Percentiles rank a stretch among this genome's conserved stretches.
Evolutionary conservation across 73 alveolate species (phyloP).

Genomic region (Halteria grandinella): DNA sequence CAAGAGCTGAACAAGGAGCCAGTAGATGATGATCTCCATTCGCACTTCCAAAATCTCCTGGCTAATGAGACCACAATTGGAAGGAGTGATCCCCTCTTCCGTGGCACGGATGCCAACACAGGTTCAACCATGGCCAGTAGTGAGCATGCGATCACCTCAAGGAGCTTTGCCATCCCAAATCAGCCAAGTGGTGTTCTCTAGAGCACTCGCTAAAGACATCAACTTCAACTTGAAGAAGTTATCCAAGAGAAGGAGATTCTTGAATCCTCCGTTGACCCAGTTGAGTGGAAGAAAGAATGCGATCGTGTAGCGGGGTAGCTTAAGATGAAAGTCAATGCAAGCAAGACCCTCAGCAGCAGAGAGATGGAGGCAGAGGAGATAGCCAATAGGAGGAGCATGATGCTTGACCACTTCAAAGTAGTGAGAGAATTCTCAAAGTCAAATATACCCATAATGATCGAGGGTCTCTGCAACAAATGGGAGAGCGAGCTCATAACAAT

Average conservation of each 20-base stretch:
- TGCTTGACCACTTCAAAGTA: conserved; percentile 9
- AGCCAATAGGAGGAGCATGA: background rate
- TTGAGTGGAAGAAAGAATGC: conserved; percentile 64
- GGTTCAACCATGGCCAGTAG: conserved; percentile 24
- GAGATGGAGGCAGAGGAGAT: conserved; percentile 10
- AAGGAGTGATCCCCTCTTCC: conserved; percentile 3
- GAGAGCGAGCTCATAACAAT: background rate
- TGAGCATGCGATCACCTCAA: no score
- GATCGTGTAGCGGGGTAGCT: conserved; percentile 34
- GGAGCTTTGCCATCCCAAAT: no score
- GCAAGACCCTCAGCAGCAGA: background rate
- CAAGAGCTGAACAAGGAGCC: conserved; percentile 9
- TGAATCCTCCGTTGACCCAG: conserved; percentile 52
- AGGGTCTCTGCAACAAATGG: background rate
- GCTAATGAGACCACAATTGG: background rate
- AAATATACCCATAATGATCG: conserved; percentile 23
- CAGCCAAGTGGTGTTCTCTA: background rate
- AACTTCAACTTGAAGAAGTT: conserved; percentile 5
- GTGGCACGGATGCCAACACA: conserved; percentile 4
- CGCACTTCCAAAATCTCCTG: conserved; percentile 10
- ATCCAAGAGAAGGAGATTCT: conserved; percentile 8
- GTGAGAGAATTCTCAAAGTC: conserved; percentile 26
- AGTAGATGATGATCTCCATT: conserved; percentile 28
- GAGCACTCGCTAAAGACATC: background rate
- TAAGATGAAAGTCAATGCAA: background rate